phyloP scores from a whole-genome alignment of 306 rosid genomes.

The Glycine latifolia region DNA sequence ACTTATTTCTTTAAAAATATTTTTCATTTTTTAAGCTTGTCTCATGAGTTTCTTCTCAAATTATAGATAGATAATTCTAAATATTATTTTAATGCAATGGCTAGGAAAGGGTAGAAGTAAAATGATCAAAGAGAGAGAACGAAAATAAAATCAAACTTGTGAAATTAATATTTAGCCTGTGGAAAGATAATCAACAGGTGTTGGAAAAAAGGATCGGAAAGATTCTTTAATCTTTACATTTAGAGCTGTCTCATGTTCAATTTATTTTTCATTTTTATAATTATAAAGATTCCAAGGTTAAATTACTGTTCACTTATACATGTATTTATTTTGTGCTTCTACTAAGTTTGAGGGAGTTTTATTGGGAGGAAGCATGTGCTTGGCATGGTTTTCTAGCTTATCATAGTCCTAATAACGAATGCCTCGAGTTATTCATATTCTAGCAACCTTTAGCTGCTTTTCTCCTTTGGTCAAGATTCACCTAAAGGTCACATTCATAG shows the following conservation, averaged over 20 bases:
- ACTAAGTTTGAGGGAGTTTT: neutral
- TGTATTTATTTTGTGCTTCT: neutral
- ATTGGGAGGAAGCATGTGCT: too few species aligned
- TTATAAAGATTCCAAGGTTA: neutral
- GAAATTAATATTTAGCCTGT: neutral
- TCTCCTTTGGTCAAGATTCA: neutral
- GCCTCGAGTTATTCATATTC: constrained; percentile 3
- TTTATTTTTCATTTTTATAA: neutral
- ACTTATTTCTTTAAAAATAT: neutral
- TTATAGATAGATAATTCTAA: neutral
- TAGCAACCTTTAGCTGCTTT: constrained; percentile 20
- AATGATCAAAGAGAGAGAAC: neutral
- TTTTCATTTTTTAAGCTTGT: neutral
- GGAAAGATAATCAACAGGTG: neutral
- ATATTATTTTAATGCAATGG: neutral
- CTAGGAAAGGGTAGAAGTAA: neutral
- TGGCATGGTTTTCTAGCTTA: too few species aligned
- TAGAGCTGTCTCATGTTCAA: neutral
- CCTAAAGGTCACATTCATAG: neutral
- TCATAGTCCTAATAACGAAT: too few species aligned
- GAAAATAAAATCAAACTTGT: neutral
- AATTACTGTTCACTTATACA: neutral
- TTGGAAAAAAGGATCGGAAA: constrained; percentile 5
- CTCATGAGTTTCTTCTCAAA: neutral
- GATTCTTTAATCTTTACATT: neutral